A percentile compares a stretch with the other conserved stretches of the same genome.
phyloP scores from a whole-genome alignment of 306 rosid genomes.

The Trifolium repens region DNA sequence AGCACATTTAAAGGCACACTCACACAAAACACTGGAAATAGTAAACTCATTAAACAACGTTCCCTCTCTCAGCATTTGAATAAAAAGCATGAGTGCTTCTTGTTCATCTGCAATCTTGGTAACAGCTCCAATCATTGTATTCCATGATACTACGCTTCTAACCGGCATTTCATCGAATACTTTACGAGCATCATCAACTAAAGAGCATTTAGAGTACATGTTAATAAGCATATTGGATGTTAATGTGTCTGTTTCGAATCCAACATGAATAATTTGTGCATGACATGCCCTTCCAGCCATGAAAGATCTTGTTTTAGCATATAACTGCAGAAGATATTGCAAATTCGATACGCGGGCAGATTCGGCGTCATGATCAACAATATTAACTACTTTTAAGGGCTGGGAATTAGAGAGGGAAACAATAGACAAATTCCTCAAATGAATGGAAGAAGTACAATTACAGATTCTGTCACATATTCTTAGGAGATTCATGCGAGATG shows the following conservation, averaged over 20 bases:
- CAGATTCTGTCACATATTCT: slow-evolving; percentile 42
- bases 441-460: slow-evolving; percentile 16
- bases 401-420: slow-evolving; percentile 40
- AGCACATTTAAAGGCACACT: slow-evolving; percentile 68
- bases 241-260: slow-evolving; percentile 53
- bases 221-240: slow-evolving; percentile 81
- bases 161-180: slow-evolving; percentile 70
- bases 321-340: slow-evolving; percentile 62
- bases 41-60: slow-evolving; percentile 70
- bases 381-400: slow-evolving; percentile 33
- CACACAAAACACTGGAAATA: slow-evolving; percentile 78
- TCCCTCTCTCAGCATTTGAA: slow-evolving; percentile 76
- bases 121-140: slow-evolving; percentile 79
- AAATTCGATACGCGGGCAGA: slow-evolving; percentile 46
- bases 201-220: slow-evolving; percentile 75
- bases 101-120: slow-evolving; percentile 57
- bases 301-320: slow-evolving; percentile 54
- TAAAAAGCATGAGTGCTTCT: slow-evolving; percentile 66
- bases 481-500: slow-evolving; percentile 44
- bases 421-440: slow-evolving; percentile 47
- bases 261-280: slow-evolving; percentile 62
- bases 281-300: slow-evolving; percentile 70
- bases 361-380: slow-evolving; percentile 37
- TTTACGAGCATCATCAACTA: slow-evolving; percentile 54
- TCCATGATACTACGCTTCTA: slow-evolving; percentile 84